A percentile compares a stretch with the other conserved stretches of the same genome.
These are phyloP conservation scores for Athelia sp. DNA, from an alignment of 1,284 basidiomycete species.

Conservation along the genomic window DNA sequence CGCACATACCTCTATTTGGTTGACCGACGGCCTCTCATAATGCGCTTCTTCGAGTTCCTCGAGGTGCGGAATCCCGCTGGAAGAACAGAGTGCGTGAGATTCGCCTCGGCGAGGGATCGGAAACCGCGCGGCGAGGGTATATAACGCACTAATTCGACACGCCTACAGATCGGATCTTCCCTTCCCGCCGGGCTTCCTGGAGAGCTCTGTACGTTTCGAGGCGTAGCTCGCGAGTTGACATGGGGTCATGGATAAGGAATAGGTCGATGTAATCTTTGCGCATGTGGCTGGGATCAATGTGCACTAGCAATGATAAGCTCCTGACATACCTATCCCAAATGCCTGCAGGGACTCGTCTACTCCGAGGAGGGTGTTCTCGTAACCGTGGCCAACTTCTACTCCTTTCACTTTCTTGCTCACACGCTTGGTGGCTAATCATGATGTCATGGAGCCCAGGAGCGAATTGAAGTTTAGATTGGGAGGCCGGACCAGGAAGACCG, in stretches of 20 bases:
- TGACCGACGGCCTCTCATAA: slow-evolving; percentile 64
- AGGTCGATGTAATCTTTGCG: slow-evolving; percentile 71
- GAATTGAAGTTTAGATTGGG: too few species aligned
- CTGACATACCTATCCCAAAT: slow-evolving; percentile 49
- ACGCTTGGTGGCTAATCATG: slow-evolving; percentile 61
- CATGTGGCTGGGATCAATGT: neutral
- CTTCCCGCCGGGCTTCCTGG: slow-evolving; percentile 50
- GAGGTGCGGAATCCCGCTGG: slow-evolving; percentile 71
- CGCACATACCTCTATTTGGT: slow-evolving; percentile 76
- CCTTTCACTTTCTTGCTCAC: slow-evolving; percentile 41
- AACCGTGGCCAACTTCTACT: too few species aligned
- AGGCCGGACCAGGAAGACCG: too few species aligned
- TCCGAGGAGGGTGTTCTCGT: slow-evolving; percentile 50
- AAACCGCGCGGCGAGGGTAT: slow-evolving; percentile 2
- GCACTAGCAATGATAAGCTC: slow-evolving; percentile 1
- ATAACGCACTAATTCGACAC: slow-evolving; percentile 71
- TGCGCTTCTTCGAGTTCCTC: slow-evolving; percentile 67
- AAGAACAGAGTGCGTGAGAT: neutral
- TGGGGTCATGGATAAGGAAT: slow-evolving; percentile 73
- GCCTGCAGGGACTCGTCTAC: slow-evolving; percentile 53
- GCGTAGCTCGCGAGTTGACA: slow-evolving; percentile 52
- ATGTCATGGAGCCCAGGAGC: slow-evolving; percentile 1
- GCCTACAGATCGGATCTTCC: slow-evolving; percentile 68
- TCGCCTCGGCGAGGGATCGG: neutral
- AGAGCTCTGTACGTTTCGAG: slow-evolving; percentile 62